Conservation (phyloP, 139 green algal genomes). For the Closterium sp. region DNA sequence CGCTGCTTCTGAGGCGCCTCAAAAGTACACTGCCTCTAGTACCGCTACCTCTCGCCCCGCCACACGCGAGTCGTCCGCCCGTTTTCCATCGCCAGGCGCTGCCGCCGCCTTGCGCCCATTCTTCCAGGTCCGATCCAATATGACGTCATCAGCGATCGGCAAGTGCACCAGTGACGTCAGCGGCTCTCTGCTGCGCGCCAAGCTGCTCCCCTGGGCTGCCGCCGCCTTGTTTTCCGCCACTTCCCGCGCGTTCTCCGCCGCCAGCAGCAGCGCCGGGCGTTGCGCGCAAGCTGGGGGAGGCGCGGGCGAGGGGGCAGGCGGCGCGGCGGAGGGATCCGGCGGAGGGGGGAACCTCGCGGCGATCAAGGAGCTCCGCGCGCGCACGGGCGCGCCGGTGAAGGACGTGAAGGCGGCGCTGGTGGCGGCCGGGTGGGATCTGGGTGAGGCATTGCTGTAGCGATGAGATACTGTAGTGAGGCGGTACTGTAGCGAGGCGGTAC, state of each 20-base stretch:
- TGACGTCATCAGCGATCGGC: neutral
- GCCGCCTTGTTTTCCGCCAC: neutral
- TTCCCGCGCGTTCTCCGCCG: neutral
- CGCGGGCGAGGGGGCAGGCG: neutral
- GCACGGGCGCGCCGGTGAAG: constrained; percentile 47
- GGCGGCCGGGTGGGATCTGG: constrained; percentile 37
- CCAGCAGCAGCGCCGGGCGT: neutral
- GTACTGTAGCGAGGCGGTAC: neutral
- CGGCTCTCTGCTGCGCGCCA: neutral
- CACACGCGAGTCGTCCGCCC: neutral
- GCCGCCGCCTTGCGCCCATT: neutral
- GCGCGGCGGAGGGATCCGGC: neutral
- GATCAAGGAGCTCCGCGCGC: constrained; percentile 50
- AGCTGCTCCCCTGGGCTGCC: neutral
- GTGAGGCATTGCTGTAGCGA: neutral
- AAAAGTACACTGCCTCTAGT: too few species aligned
- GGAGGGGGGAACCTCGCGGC: constrained; percentile 26
- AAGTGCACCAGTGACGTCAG: neutral
- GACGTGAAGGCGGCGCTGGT: constrained; percentile 48
- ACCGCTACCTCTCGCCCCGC: neutral
- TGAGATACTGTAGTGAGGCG: too few species aligned
- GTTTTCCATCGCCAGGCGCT: neutral
- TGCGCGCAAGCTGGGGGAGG: neutral
- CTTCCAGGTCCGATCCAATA: neutral
- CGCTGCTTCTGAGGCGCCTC: too few species aligned